Percentiles rank a stretch among this genome's conserved stretches.
phyloP scores from a whole-genome alignment of 2,329 filamentous ascomycete genomes.

The Dothiorella sarmentorum region DNA sequence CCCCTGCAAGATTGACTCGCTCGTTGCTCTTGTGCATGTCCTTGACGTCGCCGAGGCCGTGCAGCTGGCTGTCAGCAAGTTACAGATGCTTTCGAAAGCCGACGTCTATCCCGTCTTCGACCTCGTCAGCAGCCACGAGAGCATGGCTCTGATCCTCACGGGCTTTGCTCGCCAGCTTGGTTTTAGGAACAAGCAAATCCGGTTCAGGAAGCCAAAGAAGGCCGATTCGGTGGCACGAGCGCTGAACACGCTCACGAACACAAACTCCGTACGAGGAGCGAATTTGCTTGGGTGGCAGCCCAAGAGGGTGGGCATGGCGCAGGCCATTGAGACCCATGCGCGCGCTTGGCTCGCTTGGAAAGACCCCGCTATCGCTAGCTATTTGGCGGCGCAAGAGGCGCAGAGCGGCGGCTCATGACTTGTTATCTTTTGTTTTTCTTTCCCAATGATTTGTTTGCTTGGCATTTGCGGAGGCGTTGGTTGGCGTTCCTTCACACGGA shows the following conservation, averaged over 20 bases:
- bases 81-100: constrained; percentile 24
- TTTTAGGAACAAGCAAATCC: background rate
- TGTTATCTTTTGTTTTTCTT: background rate
- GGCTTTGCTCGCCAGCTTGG: background rate
- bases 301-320: background rate
- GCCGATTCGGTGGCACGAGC: background rate
- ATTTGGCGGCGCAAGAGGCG: background rate
- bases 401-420: background rate
- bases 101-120: constrained; percentile 40
- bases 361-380: background rate
- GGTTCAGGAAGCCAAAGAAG: background rate
- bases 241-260: background rate
- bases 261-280: background rate
- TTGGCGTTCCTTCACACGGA: background rate
- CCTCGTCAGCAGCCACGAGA: constrained; percentile 24
- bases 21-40: constrained; percentile 35
- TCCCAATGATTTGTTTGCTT: background rate
- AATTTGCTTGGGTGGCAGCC: background rate
- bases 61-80: constrained; percentile 33
- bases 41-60: constrained; percentile 36
- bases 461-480: background rate
- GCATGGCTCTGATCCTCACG: background rate
- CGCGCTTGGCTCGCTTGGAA: background rate
- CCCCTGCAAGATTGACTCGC: constrained; percentile 23
- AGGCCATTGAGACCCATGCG: background rate